These are phyloP conservation scores for Trichoderma semiorbis DNA, from an alignment of 2,329 filamentous ascomycete species.

Conservation along the genomic window DNA sequence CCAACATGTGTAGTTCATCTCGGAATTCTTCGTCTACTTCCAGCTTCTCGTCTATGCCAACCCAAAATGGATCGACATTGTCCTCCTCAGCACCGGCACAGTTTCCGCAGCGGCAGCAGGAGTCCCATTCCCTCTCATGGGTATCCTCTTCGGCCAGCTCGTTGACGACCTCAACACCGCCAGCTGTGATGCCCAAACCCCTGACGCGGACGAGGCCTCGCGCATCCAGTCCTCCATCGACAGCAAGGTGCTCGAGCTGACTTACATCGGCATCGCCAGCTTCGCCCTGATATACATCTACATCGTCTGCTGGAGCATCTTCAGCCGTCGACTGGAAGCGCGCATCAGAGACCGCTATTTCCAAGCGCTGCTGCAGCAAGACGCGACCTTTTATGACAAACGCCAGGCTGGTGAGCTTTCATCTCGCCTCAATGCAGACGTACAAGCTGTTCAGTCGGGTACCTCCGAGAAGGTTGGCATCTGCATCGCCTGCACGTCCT, in stretches of 20 bases:
- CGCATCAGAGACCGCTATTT: constrained; percentile 61
- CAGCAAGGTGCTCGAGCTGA: constrained; percentile 56
- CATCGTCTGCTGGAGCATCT: constrained; percentile 60
- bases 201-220: constrained; percentile 24
- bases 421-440: constrained; percentile 61
- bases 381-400: constrained; percentile 61
- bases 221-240: constrained; percentile 46
- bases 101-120: constrained; percentile 54
- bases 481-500: constrained; percentile 57
- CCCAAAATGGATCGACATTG: constrained; percentile 41
- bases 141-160: constrained; percentile 61
- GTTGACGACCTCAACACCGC: constrained; percentile 58
- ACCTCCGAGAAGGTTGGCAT: constrained; percentile 70
- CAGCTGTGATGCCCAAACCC: constrained; percentile 42
- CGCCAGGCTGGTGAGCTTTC: constrained; percentile 61
- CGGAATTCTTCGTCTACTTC: constrained; percentile 34
- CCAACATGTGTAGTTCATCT: neutral
- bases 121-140: constrained; percentile 60
- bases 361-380: constrained; percentile 55
- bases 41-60: constrained; percentile 44
- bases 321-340: constrained; percentile 60
- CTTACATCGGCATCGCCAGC: constrained; percentile 61
- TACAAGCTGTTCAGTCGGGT: constrained; percentile 63
- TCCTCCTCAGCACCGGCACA: constrained; percentile 41
- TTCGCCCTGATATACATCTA: constrained; percentile 64